Base-by-base conservation (phyloP, 352 stramenopile species). In the Halophytophthora polymorphica region DNA sequence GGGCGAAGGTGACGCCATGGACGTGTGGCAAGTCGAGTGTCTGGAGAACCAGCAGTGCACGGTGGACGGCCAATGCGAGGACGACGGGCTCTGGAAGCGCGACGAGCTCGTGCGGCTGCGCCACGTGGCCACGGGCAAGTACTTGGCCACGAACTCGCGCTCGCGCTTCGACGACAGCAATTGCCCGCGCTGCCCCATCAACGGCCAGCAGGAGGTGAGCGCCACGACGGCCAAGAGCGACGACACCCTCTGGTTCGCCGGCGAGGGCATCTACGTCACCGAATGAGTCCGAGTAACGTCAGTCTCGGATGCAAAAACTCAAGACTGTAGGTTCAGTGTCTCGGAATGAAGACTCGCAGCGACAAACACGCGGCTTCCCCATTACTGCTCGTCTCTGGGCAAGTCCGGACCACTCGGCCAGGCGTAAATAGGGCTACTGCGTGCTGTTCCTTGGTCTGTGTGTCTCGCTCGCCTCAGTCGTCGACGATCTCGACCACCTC, bases 151-250 rank as follows among this genome's bases (percentile, higher is more conserved):
- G 21, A 76, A 69, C 31, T 60, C 66, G 14, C 61, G 37, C 25
- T 56, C 61, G 33, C 73, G 78, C 17, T 93, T 90, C 52, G 75
- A 93, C 55, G 69, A 90, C 66, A 83, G 53, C 31, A 93, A 93
- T 60, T 93, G 83, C 42, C 81, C 81, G 15, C 71, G 64, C 22
- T 93, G 83, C 50, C 83, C 83, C 41, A 93, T 93, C 60, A 89
- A 90, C 53, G 83, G 83, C 17, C 83, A 93, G 61, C 83, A 93
- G 57, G 78, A 93, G 66, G 83, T 93, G 36, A 91, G 78, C 53
- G 73, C 73, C 1, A 76, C 52, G 29, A 53, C 66, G n/a, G 59
- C 68, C 14, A 73, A 68, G 44, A 56, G 62, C n/a, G 75, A 79
- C 31, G 57, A 64, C 45, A 80, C 78, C 44, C 53, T 90, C 22